These are phyloP conservation scores for Sporisorium reilianum DNA, from an alignment of 1,284 basidiomycete genomes.

Conservation along the genomic window DNA sequence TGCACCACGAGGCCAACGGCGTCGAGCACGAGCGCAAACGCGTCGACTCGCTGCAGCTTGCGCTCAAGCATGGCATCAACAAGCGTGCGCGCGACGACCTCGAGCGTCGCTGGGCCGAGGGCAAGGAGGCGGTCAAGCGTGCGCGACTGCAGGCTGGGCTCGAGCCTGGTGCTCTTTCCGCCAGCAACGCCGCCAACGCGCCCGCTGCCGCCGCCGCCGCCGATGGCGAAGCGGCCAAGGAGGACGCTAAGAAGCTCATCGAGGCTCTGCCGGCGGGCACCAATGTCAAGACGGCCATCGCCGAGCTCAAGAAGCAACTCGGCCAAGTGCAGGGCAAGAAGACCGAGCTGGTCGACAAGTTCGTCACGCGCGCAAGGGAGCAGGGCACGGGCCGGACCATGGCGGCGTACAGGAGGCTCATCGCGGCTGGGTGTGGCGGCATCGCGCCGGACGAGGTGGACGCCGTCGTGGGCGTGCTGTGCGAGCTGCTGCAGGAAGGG, in stretches of 20 bases:
- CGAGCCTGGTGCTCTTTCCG: conserved; percentile 33
- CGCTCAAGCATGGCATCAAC: conserved; percentile 81
- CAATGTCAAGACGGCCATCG: conserved; percentile 42
- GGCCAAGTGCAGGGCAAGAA: conserved; percentile 42
- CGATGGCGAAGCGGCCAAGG: background rate
- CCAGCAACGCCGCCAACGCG: conserved; percentile 26
- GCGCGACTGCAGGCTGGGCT: conserved; percentile 50
- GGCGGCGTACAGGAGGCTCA: conserved; percentile 66
- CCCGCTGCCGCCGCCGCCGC: conserved; percentile 6
- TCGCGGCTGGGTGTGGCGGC: conserved; percentile 66
- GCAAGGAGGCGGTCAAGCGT: conserved; percentile 48
- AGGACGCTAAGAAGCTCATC: conserved; percentile 24
- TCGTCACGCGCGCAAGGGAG: conserved; percentile 51
- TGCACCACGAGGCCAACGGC: conserved; percentile 76
- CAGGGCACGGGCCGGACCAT: conserved; percentile 65
- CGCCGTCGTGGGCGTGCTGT: conserved; percentile 64
- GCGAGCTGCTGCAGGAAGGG: conserved; percentile 63
- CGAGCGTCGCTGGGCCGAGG: conserved; percentile 55
- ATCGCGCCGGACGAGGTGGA: conserved; percentile 67
- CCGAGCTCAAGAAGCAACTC: conserved; percentile 48
- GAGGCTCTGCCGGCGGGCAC: conserved; percentile 25
- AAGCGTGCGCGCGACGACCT: conserved; percentile 75
- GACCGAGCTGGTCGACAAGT: conserved; percentile 44
- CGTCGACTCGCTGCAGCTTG: conserved; percentile 77
- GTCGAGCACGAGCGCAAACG: conserved; percentile 77